A percentile compares a stretch with the other conserved stretches of the same genome.
Conservation (phyloP, 352 stramenopile species). For the Globisporangium carolinianum region DNA sequence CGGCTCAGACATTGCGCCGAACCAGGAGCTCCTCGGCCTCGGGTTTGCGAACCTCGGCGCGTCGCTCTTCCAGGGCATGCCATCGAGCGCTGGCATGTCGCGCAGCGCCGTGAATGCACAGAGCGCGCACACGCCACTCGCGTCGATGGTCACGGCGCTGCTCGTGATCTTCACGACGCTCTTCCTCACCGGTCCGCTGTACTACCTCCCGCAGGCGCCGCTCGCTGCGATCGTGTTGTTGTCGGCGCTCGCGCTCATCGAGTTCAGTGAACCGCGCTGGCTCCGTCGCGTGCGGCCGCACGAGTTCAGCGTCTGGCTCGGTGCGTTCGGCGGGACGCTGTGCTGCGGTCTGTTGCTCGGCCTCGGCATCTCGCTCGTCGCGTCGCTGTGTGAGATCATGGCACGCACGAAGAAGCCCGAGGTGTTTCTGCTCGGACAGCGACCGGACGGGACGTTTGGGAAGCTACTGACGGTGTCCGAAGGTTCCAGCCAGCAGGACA, state of each 20-base stretch:
- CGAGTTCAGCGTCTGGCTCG: conserved; percentile 64
- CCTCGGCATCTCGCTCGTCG: conserved; percentile 41
- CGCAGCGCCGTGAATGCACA: conserved; percentile 90
- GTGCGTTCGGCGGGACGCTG: conserved; percentile 41
- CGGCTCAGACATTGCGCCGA: conserved; percentile 72
- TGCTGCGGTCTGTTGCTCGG: conserved; percentile 39
- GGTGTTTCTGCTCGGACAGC: conserved; percentile 36
- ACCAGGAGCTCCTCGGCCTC: conserved; percentile 88
- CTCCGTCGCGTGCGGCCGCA: conserved; percentile 54
- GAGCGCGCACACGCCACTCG: conserved; percentile 81
- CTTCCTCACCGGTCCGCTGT: conserved; percentile 83
- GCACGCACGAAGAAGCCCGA: conserved; percentile 48
- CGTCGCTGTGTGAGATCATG: conserved; percentile 61
- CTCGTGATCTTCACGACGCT: conserved; percentile 88
- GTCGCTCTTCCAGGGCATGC: conserved; percentile 88
- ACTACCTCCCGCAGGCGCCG: conserved; percentile 84
- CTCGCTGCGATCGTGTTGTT: conserved; percentile 89
- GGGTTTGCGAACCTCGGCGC: conserved; percentile 88
- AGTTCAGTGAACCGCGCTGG: conserved; percentile 82
- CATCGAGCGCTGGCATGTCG: conserved; percentile 85
- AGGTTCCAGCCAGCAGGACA: conserved; percentile 3
- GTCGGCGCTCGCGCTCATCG: conserved; percentile 79
- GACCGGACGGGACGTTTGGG: conserved; percentile 23
- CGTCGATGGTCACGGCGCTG: conserved; percentile 82
- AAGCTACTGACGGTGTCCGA: conserved; percentile 19